Evolutionary conservation across 1,139 yeast species (phyloP).

Genomic region (Yamadazyma sp.): DNA sequence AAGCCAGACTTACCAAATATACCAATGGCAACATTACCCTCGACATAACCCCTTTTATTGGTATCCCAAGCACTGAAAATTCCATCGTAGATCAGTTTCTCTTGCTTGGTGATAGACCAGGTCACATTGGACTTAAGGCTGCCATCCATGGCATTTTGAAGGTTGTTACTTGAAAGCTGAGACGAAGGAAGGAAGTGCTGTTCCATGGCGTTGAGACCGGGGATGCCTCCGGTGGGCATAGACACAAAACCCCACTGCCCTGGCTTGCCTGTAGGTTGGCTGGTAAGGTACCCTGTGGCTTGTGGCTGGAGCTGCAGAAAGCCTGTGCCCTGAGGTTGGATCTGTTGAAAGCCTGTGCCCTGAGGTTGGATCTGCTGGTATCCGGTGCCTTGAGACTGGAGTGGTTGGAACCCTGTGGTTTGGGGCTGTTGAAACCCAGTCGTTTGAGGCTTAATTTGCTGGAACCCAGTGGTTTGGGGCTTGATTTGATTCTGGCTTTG

Average conservation of each 20-base stretch:
- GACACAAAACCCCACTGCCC: slow-evolving; percentile 84
- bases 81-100: slow-evolving; percentile 81
- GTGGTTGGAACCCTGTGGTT: slow-evolving; percentile 16
- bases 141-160: slow-evolving; percentile 56
- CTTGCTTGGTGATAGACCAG: slow-evolving; percentile 84
- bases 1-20: slow-evolving; percentile 91
- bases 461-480: slow-evolving; percentile 37
- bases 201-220: slow-evolving; percentile 75
- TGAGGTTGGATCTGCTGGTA: slow-evolving; percentile 40
- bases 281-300: slow-evolving; percentile 32
- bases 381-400: slow-evolving; percentile 40
- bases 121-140: slow-evolving; percentile 50
- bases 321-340: slow-evolving; percentile 33
- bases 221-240: slow-evolving; percentile 71
- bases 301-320: slow-evolving; percentile 33
- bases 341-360: slow-evolving; percentile 36
- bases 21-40: slow-evolving; percentile 80
- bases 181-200: slow-evolving; percentile 73
- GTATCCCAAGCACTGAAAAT: slow-evolving; percentile 89
- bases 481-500: slow-evolving; percentile 37
- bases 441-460: slow-evolving; percentile 5
- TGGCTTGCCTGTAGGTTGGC: slow-evolving; percentile 70
- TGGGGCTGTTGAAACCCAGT: slow-evolving; percentile 35
- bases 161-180: slow-evolving; percentile 39
- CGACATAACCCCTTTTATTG: slow-evolving; percentile 62